phyloP scores from a whole-genome alignment of 805 yeast genomes.

The Blastobotrys robertii region DNA sequence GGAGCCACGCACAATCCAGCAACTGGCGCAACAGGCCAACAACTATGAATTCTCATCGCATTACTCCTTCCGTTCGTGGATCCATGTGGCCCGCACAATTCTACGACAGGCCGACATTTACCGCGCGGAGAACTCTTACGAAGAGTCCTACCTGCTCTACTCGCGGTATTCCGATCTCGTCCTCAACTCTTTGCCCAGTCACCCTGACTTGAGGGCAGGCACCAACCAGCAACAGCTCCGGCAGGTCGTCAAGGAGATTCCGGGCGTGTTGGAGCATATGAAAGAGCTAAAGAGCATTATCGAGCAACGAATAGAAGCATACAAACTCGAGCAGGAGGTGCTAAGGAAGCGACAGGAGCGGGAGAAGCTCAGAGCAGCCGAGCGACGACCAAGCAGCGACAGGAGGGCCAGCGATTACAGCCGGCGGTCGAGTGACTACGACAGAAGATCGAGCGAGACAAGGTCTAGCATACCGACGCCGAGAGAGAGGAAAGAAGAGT shows the following conservation, averaged over 20 bases:
- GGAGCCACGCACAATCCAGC: slow-evolving; percentile 14
- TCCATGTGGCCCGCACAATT: slow-evolving; percentile 42
- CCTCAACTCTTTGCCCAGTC: slow-evolving; percentile 36
- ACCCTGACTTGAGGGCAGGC: slow-evolving; percentile 34
- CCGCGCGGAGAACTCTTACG: slow-evolving; percentile 33
- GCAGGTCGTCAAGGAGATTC: slow-evolving; percentile 16
- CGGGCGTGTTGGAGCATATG: slow-evolving; percentile 20
- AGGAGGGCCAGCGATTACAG: neutral
- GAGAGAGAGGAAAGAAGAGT: neutral
- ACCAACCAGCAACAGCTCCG: slow-evolving; percentile 12
- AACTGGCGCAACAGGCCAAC: slow-evolving; percentile 39
- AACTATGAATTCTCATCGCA: slow-evolving; percentile 43
- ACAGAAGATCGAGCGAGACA: slow-evolving; percentile 4
- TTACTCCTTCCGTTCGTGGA: slow-evolving; percentile 45
- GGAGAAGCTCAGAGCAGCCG: neutral
- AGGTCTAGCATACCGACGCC: neutral
- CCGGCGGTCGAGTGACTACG: neutral
- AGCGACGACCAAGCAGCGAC: neutral
- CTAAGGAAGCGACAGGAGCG: neutral
- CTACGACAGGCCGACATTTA: slow-evolving; percentile 35
- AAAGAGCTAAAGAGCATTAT: slow-evolving; percentile 19
- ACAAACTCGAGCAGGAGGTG: slow-evolving; percentile 1
- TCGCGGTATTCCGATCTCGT: slow-evolving; percentile 50
- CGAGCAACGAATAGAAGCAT: slow-evolving; percentile 11
- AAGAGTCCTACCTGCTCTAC: slow-evolving; percentile 47